Evolutionary conservation across 306 rosid species (phyloP), one percentile per base, ranked within the genome.

Genomic region (Delonix regia): DNA sequence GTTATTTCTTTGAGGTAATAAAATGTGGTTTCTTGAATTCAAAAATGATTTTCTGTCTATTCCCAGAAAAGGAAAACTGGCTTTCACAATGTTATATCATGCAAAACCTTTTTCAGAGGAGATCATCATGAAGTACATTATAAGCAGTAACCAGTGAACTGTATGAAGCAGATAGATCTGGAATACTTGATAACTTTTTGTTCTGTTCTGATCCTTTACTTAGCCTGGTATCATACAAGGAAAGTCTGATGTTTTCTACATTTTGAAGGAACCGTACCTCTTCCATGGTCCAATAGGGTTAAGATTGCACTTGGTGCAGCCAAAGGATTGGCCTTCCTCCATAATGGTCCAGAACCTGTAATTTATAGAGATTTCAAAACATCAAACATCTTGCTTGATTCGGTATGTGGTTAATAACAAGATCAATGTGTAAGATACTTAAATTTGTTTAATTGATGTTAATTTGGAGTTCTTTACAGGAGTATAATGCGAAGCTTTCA

Each of bases 311-410:
- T 94, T 71, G 97, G 97, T 25, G 98, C 98, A 7, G 98, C 98
- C n/a, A 90, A 89, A 86, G 98, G 98, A 63, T 80, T 94, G 84
- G 94, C 98, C 48, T 94, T 94, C 86, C 98, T 94, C 75, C 98
- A 94, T 69, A 90, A 88, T 74, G 98, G 95, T 80, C 97, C 91
- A 36, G 95, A 92, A 77, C 97, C 97, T 18, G 97, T 94, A 72
- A 94, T 94, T 75, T 94, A 94, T 78, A 89, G 98, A 88, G 98
- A 94, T 84, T 94, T 94, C 45, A 94, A 94, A 93, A 94, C 98
- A 69, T 94, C 98, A 74, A 94, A 94, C 87, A 94, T 94, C 57
- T 86, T 94, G 88, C 97, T 94, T 78, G 98, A 94, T 82, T 86
- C 97, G 81, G 98, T 92, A 89, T n/a, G 89, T 69, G 49, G 79